Evolutionary conservation across 2,329 filamentous ascomycete species (phyloP).

Genomic region (Xylogone sp.): DNA sequence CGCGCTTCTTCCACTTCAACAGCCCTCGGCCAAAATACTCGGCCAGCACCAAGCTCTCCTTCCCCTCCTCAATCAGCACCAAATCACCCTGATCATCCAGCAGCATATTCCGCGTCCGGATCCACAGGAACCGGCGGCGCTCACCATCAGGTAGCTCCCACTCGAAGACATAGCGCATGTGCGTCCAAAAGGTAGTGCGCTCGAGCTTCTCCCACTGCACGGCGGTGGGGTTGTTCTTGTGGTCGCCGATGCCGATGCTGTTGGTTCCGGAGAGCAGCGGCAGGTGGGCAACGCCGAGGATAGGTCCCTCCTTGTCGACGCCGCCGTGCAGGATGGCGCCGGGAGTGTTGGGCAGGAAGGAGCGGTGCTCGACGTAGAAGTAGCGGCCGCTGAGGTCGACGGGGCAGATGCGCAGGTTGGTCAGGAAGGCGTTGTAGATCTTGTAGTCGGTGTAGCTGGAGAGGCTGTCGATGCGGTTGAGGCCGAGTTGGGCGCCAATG

Average conservation of each 20-base stretch:
- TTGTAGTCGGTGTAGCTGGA: slow-evolving; percentile 16
- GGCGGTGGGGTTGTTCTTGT: slow-evolving; percentile 6
- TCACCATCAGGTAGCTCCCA: slow-evolving; percentile 8
- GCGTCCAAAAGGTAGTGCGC: slow-evolving; percentile 19
- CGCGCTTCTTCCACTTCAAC: slow-evolving; percentile 23
- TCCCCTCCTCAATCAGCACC: slow-evolving; percentile 18
- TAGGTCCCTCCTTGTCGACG: slow-evolving; percentile 14
- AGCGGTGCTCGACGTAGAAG: slow-evolving; percentile 21
- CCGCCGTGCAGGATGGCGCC: slow-evolving; percentile 16
- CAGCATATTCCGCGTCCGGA: slow-evolving; percentile 19
- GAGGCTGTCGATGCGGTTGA: slow-evolving; percentile 12
- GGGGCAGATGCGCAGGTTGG: slow-evolving; percentile 20
- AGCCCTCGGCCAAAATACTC: slow-evolving; percentile 20
- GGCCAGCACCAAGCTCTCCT: slow-evolving; percentile 13
- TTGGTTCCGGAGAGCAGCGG: slow-evolving; percentile 12
- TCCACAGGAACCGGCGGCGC: slow-evolving; percentile 16
- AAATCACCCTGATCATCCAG: slow-evolving; percentile 21
- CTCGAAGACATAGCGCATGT: slow-evolving; percentile 20
- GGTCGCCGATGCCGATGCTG: slow-evolving; percentile 17
- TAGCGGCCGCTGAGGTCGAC: slow-evolving; percentile 13
- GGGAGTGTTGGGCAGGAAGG: slow-evolving; percentile 14
- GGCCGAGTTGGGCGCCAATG: slow-evolving; percentile 15
- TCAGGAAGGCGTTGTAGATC: slow-evolving; percentile 19
- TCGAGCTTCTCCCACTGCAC: slow-evolving; percentile 18
- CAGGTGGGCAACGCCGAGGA: slow-evolving; percentile 17